Conservation (phyloP, 2,329 filamentous ascomycete genomes). For the Exophiala xenobiotica region DNA sequence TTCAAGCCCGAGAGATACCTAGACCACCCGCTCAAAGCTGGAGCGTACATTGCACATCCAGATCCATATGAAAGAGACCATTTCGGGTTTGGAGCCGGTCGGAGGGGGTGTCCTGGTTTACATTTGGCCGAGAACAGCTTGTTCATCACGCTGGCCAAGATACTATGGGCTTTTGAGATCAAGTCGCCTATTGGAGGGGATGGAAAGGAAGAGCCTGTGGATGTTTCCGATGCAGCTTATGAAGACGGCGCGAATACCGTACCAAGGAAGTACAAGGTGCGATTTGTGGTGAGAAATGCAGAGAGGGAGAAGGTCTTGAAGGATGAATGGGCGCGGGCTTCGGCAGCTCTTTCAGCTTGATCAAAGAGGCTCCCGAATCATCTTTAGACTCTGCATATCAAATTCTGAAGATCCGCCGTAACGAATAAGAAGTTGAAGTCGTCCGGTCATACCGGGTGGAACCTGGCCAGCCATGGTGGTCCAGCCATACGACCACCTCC, state of each 20-base stretch:
- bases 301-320: conserved; percentile 29
- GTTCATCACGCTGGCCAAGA: conserved; percentile 44
- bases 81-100: conserved; percentile 50
- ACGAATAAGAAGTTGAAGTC: no score
- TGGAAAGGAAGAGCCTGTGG: conserved; percentile 30
- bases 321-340: conserved; percentile 33
- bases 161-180: conserved; percentile 55
- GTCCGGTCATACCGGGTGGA: no score
- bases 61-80: conserved; percentile 41
- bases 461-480: no score
- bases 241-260: conserved; percentile 35
- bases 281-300: conserved; percentile 33
- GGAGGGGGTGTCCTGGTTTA: conserved; percentile 37
- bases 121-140: conserved; percentile 55
- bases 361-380: no score
- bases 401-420: no score
- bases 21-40: conserved; percentile 30
- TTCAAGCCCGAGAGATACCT: conserved; percentile 38
- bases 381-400: no score
- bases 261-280: conserved; percentile 35
- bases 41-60: conserved; percentile 35
- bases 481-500: no score
- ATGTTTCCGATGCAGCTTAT: conserved; percentile 38
- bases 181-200: conserved; percentile 10
- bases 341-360: no score